phyloP scores from a whole-genome alignment of 768 basidiomycete genomes.

The Neoboletus magnificus region DNA sequence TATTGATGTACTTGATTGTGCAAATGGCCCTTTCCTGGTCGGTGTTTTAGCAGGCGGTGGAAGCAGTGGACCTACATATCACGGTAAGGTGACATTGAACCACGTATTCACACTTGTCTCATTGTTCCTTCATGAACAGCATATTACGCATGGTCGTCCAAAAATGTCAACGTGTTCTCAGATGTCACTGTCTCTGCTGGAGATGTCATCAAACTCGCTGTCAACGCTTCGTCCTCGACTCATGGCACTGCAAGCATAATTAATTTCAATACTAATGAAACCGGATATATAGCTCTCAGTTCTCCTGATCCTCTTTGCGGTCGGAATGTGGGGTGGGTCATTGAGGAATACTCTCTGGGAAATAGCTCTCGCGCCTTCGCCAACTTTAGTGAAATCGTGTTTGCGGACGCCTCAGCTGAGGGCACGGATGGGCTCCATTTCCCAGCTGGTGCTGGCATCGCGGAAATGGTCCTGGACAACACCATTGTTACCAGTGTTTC shows the following conservation, averaged over 20 bases:
- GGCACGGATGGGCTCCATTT: no score
- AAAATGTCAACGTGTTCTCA: no score
- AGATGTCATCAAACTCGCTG: not conserved
- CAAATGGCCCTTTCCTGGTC: not conserved
- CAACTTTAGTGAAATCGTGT: no score
- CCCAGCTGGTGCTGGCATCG: no score
- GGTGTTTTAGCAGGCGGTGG: not conserved
- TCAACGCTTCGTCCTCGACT: not conserved
- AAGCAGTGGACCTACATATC: not conserved
- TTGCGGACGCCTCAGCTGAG: no score
- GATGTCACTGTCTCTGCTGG: conserved; percentile 1
- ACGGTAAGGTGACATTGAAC: not conserved
- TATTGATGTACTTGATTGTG: conserved; percentile 1
- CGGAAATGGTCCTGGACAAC: no score
- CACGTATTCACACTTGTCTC: not conserved
- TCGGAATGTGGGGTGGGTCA: conserved; percentile 6
- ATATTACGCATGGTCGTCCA: no score
- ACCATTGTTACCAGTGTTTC: no score
- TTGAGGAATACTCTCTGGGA: not conserved
- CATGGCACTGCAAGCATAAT: not conserved
- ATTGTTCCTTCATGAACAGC: not conserved
- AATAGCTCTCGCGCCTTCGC: not conserved
- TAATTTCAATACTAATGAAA: not conserved
- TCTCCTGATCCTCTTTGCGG: not conserved
- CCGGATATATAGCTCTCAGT: not conserved